These are phyloP conservation scores for Ceratocystis alfenasii DNA, from an alignment of 2,329 filamentous ascomycete genomes.

Conservation along the genomic window DNA sequence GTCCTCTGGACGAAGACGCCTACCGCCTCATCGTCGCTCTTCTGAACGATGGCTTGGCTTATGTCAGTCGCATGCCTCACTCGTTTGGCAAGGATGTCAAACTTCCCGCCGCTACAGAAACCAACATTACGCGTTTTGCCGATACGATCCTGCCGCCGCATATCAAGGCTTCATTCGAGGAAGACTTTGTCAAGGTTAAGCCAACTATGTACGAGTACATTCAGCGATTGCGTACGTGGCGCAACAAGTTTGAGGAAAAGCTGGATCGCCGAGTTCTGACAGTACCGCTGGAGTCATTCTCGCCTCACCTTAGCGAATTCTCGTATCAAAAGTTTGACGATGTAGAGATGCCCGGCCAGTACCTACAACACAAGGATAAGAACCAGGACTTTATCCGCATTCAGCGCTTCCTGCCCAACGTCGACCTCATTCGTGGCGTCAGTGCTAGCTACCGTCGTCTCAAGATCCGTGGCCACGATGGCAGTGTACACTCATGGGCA, in stretches of 20 bases:
- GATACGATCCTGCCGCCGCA: constrained; percentile 91
- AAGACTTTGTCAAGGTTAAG: constrained; percentile 90
- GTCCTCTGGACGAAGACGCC: constrained; percentile 93
- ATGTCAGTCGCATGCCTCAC: constrained; percentile 74
- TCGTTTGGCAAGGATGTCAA: constrained; percentile 88
- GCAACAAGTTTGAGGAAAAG: constrained; percentile 96
- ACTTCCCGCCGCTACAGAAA: constrained; percentile 77
- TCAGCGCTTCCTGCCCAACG: constrained; percentile 88
- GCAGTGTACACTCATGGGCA: constrained; percentile 90
- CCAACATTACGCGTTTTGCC: constrained; percentile 91
- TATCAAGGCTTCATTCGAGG: constrained; percentile 91
- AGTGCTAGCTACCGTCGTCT: constrained; percentile 84
- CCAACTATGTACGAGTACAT: constrained; percentile 99
- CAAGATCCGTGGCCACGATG: constrained; percentile 94
- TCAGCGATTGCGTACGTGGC: constrained; percentile 87
- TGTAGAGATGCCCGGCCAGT: constrained; percentile 94
- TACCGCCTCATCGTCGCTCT: constrained; percentile 95
- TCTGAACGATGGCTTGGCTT: constrained; percentile 86
- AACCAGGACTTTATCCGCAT: constrained; percentile 98
- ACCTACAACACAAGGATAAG: constrained; percentile 94
- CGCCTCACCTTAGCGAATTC: constrained; percentile 89
- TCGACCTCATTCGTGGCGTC: constrained; percentile 83
- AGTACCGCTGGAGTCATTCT: constrained; percentile 71
- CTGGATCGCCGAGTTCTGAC: constrained; percentile 69
- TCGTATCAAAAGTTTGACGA: constrained; percentile 97